A percentile compares a stretch with the other conserved stretches of the same genome.
phyloP scores from a whole-genome alignment of 805 yeast genomes.

The Candida odintsovae region DNA sequence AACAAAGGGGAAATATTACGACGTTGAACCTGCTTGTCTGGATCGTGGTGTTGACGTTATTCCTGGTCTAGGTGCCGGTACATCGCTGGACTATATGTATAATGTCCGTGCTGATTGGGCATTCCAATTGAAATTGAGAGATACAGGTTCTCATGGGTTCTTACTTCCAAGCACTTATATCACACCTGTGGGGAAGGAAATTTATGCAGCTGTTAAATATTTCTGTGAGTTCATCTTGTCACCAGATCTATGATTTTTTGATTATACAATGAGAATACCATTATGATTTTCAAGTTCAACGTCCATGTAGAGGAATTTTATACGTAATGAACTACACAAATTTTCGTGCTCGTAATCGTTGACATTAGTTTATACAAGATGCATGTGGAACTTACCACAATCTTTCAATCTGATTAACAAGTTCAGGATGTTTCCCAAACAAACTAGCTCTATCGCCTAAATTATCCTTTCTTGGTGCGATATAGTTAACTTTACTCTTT shows the following conservation, averaged over 20 bases:
- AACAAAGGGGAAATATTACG: constrained; percentile 56
- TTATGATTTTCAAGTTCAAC: too few relatives aligned
- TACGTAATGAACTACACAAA: too few relatives aligned
- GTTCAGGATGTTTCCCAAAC: background rate
- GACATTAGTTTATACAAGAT: too few relatives aligned
- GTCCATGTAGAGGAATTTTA: too few relatives aligned
- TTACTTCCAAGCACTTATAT: constrained; percentile 66
- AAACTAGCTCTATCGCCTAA: background rate
- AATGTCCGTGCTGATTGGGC: constrained; percentile 82
- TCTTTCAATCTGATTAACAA: background rate
- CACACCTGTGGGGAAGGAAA: constrained; percentile 71
- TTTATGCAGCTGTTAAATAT: constrained; percentile 60
- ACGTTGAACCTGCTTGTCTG: constrained; percentile 71
- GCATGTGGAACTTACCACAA: too few relatives aligned
- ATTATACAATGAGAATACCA: too few relatives aligned
- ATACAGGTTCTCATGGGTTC: constrained; percentile 79
- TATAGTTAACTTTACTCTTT: background rate
- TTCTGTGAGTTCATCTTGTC: constrained; percentile 47
- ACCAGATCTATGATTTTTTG: constrained; percentile 28
- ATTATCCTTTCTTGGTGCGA: background rate
- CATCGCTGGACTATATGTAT: constrained; percentile 79
- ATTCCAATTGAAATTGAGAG: constrained; percentile 74
- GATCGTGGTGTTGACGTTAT: constrained; percentile 70
- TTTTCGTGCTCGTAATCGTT: too few relatives aligned
- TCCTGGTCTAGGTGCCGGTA: constrained; percentile 75